Percentiles rank a stretch among this genome's conserved stretches.
These are phyloP conservation scores for Rhodotorula taiwanensis DNA, from an alignment of 768 basidiomycete genomes.

Conservation along the genomic window DNA sequence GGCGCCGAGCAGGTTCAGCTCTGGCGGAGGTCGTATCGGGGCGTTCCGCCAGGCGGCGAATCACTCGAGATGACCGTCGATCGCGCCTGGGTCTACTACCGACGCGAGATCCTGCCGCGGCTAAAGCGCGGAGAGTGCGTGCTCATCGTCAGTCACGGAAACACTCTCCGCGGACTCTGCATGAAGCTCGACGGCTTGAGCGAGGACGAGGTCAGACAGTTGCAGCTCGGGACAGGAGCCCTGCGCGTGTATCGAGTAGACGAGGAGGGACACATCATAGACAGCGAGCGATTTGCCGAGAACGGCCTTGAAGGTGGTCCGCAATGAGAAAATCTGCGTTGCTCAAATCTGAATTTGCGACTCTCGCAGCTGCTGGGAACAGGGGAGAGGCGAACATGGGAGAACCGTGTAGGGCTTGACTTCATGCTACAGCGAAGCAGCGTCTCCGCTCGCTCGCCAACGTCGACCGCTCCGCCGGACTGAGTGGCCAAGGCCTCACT, in stretches of 20 bases:
- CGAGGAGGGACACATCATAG: not conserved
- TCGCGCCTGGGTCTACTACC: constrained; percentile 13
- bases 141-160: constrained; percentile 12
- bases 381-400: not conserved
- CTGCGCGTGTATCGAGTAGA: constrained; percentile 10
- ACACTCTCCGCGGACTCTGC: constrained; percentile 12
- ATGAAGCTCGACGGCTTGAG: constrained; percentile 16
- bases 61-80: constrained; percentile 6
- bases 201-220: constrained; percentile 3
- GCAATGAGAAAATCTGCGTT: constrained; percentile 2
- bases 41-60: constrained; percentile 13
- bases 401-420: too few relatives aligned
- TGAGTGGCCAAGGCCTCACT: constrained; percentile 45
- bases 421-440: constrained; percentile 16
- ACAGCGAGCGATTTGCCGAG: not conserved
- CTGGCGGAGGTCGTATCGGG: constrained; percentile 15
- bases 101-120: not conserved
- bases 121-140: constrained; percentile 2
- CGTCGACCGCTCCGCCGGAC: constrained; percentile 55
- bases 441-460: constrained; percentile 43
- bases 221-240: constrained; percentile 15
- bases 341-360: too few relatives aligned
- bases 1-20: constrained; percentile 10
- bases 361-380: not conserved
- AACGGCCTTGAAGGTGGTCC: constrained; percentile 10